phyloP scores from a whole-genome alignment of 208 protist genomes.

The Acanthamoeba lenticulata region DNA sequence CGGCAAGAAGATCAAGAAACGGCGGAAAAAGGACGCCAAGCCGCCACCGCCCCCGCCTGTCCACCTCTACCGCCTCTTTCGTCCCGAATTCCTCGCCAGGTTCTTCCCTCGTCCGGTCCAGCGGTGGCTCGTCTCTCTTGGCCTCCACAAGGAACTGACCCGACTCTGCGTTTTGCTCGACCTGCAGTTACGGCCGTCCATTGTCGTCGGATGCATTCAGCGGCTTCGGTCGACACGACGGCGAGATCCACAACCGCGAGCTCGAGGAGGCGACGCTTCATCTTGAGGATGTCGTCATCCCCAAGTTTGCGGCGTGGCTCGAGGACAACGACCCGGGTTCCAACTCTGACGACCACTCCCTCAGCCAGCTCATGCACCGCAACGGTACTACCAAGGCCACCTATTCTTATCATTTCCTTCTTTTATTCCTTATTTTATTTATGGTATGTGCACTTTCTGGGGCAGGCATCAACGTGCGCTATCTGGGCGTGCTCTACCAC shows the following conservation, averaged over 20 bases:
- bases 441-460: not conserved
- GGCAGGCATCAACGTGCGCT: constrained; percentile 63
- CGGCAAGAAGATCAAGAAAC: not conserved
- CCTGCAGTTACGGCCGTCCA: not conserved
- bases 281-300: not conserved
- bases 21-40: not conserved
- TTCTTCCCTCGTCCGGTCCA: not conserved
- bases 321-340: constrained; percentile 31
- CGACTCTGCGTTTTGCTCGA: not conserved
- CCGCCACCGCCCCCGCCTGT: not conserved
- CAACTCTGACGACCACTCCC: constrained; percentile 40
- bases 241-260: constrained; percentile 29
- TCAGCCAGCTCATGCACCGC: constrained; percentile 52
- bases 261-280: constrained; percentile 35
- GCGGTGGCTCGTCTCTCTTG: not conserved
- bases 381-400: constrained; percentile 16
- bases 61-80: constrained; percentile 57
- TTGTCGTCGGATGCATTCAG: constrained; percentile 47
- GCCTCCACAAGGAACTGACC: not conserved
- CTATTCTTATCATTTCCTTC: not conserved
- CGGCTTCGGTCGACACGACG: constrained; percentile 22
- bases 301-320: constrained; percentile 16
- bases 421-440: not conserved
- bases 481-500: constrained; percentile 59
- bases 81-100: constrained; percentile 50